A percentile compares a stretch with the other conserved stretches of the same genome.
Evolutionary conservation across 768 basidiomycete species (phyloP).

Genomic region (Suillus weaverae): DNA sequence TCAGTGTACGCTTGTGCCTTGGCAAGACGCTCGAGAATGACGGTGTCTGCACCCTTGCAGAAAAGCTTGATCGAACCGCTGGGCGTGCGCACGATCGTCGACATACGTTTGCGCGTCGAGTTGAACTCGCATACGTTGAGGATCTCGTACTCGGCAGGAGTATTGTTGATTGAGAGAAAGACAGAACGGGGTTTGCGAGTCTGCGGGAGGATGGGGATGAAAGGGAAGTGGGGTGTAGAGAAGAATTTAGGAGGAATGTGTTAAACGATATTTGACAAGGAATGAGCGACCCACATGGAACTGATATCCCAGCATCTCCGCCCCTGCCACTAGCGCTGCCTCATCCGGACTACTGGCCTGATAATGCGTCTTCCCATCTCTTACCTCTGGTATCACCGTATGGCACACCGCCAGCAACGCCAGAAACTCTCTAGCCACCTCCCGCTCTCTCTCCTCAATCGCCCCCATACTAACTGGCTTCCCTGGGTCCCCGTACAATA

Average conservation of each 20-base stretch:
- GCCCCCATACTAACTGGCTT: constrained; percentile 28
- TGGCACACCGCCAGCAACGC: constrained; percentile 93
- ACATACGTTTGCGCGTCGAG: constrained; percentile 97
- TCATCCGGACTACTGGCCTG: constrained; percentile 99
- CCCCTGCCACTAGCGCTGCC: constrained; percentile 92
- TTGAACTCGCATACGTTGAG: constrained; percentile 99
- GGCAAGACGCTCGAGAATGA: constrained; percentile 90
- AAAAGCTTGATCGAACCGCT: constrained; percentile 93
- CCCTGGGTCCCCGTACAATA: constrained; percentile 44
- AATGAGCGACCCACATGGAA: constrained; percentile 72
- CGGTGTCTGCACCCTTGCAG: constrained; percentile 97
- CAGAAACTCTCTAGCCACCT: constrained; percentile 69
- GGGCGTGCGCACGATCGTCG: constrained; percentile 84
- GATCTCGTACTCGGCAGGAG: constrained; percentile 79
- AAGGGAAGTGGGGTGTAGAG: neutral
- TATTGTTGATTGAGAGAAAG: constrained; percentile 79
- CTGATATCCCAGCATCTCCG: constrained; percentile 87
- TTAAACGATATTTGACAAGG: neutral
- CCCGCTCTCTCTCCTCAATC: constrained; percentile 37
- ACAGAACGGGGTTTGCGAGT: constrained; percentile 95
- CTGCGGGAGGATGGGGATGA: constrained; percentile 38
- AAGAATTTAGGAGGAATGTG: neutral
- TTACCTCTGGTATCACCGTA: constrained; percentile 94
- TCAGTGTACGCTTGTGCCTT: constrained; percentile 84
- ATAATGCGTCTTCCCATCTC: constrained; percentile 85